phyloP scores from a whole-genome alignment of 257 asterid genomes.

The Solanum paucissectum region DNA sequence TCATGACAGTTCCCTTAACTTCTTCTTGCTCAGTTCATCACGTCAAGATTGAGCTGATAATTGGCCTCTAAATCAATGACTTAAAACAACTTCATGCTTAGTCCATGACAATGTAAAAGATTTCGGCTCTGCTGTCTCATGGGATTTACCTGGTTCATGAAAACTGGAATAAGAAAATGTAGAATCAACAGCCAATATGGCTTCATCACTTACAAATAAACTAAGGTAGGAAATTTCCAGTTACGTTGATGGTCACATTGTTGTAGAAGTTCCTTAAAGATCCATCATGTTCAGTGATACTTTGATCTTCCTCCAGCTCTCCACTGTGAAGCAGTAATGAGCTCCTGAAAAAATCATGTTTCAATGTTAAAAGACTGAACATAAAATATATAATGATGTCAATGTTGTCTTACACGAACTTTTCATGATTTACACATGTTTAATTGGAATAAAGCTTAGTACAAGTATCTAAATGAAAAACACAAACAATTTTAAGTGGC shows the following conservation, averaged over 20 bases:
- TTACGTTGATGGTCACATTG: background rate
- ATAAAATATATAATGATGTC: background rate
- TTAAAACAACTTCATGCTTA: background rate
- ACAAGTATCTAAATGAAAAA: background rate
- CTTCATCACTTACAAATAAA: background rate
- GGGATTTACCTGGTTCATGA: background rate
- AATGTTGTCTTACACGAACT: background rate
- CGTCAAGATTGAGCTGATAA: slow-evolving; percentile 11
- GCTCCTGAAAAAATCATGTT: background rate
- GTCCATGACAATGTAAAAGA: background rate
- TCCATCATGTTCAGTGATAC: background rate
- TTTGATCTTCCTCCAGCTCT: background rate
- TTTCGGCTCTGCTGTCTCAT: background rate
- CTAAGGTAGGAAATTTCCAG: background rate
- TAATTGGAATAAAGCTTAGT: background rate
- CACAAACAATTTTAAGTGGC: background rate
- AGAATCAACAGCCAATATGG: background rate
- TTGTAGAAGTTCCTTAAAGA: background rate
- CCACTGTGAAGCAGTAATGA: background rate
- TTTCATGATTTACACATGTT: background rate
- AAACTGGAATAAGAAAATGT: background rate
- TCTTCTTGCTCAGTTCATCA: slow-evolving; percentile 20
- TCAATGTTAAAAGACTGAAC: background rate
- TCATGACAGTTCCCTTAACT: background rate
- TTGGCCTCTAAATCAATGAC: background rate